A percentile compares a stretch with the other conserved stretches of the same genome.
Conservation (phyloP, 768 basidiomycete genomes). For the Infundibulicybe gibba region DNA sequence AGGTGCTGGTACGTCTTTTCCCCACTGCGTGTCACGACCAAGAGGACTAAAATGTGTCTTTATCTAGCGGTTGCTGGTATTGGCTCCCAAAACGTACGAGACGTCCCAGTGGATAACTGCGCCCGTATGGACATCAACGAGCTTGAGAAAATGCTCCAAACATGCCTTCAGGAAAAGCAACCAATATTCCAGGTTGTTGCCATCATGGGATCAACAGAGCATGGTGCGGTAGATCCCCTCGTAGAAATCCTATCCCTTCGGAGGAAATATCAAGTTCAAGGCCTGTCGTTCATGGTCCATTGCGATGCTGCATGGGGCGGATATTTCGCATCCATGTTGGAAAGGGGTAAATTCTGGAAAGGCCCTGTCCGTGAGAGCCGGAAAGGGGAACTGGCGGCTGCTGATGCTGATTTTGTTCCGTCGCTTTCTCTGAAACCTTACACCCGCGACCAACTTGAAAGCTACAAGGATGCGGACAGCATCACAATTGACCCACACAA, state of each 20-base stretch:
- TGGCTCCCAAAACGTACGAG: conserved; percentile 32
- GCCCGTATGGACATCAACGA: conserved; percentile 29
- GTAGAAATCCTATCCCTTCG: conserved; percentile 30
- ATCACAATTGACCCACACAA: conserved; percentile 40
- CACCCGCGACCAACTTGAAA: conserved; percentile 23
- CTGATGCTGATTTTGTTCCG: conserved; percentile 17
- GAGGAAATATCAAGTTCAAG: conserved; percentile 19
- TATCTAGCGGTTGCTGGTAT: conserved; percentile 36
- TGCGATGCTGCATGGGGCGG: conserved; percentile 46
- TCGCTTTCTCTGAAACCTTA: conserved; percentile 20
- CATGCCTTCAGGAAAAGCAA: conserved; percentile 23
- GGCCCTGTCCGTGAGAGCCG: no score
- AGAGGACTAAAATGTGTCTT: not conserved
- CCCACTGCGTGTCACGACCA: no score
- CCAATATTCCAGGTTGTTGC: conserved; percentile 38
- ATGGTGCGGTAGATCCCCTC: conserved; percentile 40
- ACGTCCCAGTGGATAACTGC: conserved; percentile 27
- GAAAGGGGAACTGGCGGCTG: no score
- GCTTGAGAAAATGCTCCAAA: conserved; percentile 20
- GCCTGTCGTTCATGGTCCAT: conserved; percentile 36
- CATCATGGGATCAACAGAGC: conserved; percentile 40
- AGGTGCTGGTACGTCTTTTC: conserved; percentile 30
- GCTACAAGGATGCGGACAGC: conserved; percentile 27
- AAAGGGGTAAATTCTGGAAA: conserved; percentile 5
- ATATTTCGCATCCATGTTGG: conserved; percentile 34